These are phyloP conservation scores for Solanum chilense DNA, from an alignment of 257 asterid species.

Conservation along the genomic window DNA sequence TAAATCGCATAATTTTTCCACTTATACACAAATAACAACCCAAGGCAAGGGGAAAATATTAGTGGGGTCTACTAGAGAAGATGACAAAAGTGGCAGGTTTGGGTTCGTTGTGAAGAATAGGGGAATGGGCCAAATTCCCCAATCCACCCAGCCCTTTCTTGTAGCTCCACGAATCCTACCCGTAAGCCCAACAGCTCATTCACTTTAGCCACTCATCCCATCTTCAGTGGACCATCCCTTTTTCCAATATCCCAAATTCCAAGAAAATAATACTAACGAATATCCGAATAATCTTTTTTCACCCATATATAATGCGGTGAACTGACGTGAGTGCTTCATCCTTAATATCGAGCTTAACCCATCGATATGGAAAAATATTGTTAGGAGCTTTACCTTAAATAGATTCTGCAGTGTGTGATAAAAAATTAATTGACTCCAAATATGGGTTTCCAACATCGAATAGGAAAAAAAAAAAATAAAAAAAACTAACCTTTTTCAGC, in stretches of 20 bases:
- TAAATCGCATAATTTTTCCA: too few species aligned
- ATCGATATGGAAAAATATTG: too few species aligned
- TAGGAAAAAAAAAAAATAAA: too few species aligned
- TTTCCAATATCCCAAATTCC: background rate
- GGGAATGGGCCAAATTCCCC: background rate
- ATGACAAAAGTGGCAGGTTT: background rate
- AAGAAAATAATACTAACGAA: background rate
- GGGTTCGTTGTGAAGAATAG: background rate
- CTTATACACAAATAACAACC: background rate
- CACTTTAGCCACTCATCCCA: background rate
- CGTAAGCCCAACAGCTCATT: background rate
- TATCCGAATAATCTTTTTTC: background rate
- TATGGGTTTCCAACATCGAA: accelerated
- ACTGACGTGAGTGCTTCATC: too few species aligned
- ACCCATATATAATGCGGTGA: accelerated
- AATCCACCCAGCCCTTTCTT: background rate
- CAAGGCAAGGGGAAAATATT: background rate
- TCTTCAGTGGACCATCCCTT: background rate
- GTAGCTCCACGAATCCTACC: background rate
- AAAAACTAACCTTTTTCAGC: background rate
- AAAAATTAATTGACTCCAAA: too few species aligned
- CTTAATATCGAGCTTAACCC: too few species aligned
- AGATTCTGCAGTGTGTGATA: accelerated
- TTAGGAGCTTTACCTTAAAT: too few species aligned
- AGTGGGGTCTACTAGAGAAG: background rate